Percentiles rank a stretch among this genome's conserved stretches.
Evolutionary conservation across 83 land plant genomes (phyloP).

Genomic region (Picea abies): DNA sequence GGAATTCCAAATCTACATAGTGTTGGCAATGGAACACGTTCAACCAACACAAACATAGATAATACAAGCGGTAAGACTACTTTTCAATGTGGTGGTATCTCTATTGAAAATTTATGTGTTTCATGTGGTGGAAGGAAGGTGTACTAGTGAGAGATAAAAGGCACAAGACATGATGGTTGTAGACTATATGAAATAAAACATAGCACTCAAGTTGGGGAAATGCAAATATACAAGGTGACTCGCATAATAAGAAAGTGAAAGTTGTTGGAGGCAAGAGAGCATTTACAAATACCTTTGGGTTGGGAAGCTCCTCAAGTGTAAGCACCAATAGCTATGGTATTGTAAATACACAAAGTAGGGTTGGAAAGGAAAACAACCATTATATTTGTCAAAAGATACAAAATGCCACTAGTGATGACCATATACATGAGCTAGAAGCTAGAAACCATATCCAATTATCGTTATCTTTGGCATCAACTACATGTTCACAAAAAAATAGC

Average conservation of each 20-base stretch:
- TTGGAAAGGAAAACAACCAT: conserved; percentile 28
- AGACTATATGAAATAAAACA: not conserved
- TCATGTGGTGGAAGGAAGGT: too few relatives aligned
- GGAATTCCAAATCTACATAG: not conserved
- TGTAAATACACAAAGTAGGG: conserved; percentile 19
- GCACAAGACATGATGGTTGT: not conserved
- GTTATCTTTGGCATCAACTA: not conserved
- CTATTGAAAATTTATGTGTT: too few relatives aligned
- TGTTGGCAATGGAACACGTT: not conserved
- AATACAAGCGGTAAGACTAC: not conserved
- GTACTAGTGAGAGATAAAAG: too few relatives aligned
- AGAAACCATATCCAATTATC: not conserved
- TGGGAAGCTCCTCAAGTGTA: conserved; percentile 11
- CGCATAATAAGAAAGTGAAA: conserved; percentile 21
- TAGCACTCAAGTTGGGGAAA: conserved; percentile 17
- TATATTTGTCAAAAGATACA: conserved; percentile 45
- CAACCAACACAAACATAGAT: not conserved
- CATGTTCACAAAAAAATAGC: not conserved
- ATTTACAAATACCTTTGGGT: not conserved
- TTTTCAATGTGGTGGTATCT: not conserved
- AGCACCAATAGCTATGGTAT: not conserved
- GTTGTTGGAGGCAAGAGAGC: conserved; percentile 15
- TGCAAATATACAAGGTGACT: conserved; percentile 9
- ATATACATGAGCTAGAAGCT: not conserved
- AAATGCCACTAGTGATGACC: conserved; percentile 15